phyloP scores from a whole-genome alignment of 2,329 filamentous ascomycete genomes.

The Zymoseptoria pseudotritici region DNA sequence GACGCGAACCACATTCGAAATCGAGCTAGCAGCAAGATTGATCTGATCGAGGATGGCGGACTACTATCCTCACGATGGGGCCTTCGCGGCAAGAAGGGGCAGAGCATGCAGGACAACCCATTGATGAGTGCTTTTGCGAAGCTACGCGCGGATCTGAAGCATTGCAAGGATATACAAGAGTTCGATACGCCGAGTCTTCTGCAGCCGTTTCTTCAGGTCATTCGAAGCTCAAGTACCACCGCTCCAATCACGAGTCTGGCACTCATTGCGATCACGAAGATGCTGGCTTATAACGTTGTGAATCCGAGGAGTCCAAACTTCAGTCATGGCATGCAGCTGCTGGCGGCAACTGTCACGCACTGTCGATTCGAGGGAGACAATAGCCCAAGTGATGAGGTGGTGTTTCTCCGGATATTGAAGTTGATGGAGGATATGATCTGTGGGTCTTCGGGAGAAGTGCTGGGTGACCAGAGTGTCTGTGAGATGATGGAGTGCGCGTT shows the following conservation, averaged over 20 bases:
- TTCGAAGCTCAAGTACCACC: slow-evolving; percentile 90
- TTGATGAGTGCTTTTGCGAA: slow-evolving; percentile 92
- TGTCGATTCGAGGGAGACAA: slow-evolving; percentile 97
- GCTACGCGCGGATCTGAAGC: slow-evolving; percentile 77
- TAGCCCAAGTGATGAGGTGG: slow-evolving; percentile 88
- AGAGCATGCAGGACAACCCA: slow-evolving; percentile 95
- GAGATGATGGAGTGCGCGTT: slow-evolving; percentile 99
- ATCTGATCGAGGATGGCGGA: slow-evolving; percentile 27
- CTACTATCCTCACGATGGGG: slow-evolving; percentile 82
- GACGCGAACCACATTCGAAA: slow-evolving; percentile 24
- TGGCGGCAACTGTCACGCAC: slow-evolving; percentile 92
- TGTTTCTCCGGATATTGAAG: slow-evolving; percentile 86
- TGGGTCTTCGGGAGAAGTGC: slow-evolving; percentile 78
- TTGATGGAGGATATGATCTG: slow-evolving; percentile 99
- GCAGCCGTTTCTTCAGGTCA: slow-evolving; percentile 91
- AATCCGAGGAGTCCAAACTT: slow-evolving; percentile 78
- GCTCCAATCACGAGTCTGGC: slow-evolving; percentile 94
- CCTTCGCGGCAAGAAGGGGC: slow-evolving; percentile 85
- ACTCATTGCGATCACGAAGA: slow-evolving; percentile 88
- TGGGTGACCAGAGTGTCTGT: slow-evolving; percentile 97
- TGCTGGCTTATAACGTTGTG: slow-evolving; percentile 91
- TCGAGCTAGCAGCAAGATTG: slow-evolving; percentile 27
- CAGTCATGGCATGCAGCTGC: slow-evolving; percentile 82
- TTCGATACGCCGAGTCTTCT: slow-evolving; percentile 88
- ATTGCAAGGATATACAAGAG: slow-evolving; percentile 74